Conservation (phyloP, 352 stramenopile genomes). For the Phytophthora ohioensis region DNA sequence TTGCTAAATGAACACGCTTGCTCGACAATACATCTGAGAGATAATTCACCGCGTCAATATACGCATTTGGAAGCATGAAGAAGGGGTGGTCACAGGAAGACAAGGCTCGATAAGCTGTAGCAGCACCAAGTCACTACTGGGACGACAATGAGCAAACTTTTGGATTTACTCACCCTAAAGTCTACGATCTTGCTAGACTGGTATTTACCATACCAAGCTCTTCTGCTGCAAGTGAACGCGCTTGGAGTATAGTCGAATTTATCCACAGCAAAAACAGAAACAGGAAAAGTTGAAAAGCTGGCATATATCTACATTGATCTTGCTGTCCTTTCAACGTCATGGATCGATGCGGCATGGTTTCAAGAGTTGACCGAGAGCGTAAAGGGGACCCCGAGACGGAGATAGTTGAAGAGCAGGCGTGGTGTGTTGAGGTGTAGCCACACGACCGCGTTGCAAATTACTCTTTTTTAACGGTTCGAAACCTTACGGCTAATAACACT, state of each 20-base stretch:
- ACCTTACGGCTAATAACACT: too few species aligned
- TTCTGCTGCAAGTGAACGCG: slow-evolving; percentile 7
- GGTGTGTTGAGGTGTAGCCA: too few species aligned
- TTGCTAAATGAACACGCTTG: slow-evolving; percentile 2
- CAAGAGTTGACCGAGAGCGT: slow-evolving; percentile 10
- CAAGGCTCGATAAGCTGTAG: slow-evolving; percentile 8
- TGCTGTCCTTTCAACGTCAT: not conserved
- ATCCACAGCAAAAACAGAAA: slow-evolving; percentile 20
- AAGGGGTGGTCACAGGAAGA: slow-evolving; percentile 1
- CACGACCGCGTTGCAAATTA: too few species aligned
- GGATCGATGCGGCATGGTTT: slow-evolving; percentile 2
- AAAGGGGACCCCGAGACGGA: not conserved
- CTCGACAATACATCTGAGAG: not conserved
- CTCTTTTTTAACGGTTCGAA: too few species aligned
- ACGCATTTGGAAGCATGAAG: slow-evolving; percentile 10
- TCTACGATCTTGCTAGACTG: slow-evolving; percentile 4
- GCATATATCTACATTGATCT: slow-evolving; percentile 18
- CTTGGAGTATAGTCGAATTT: slow-evolving; percentile 19
- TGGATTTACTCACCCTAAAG: not conserved
- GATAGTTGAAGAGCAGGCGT: too few species aligned
- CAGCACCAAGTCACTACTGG: slow-evolving; percentile 8
- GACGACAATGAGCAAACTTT: slow-evolving; percentile 3
- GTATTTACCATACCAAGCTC: slow-evolving; percentile 6
- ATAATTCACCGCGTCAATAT: not conserved
- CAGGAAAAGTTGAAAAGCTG: slow-evolving; percentile 10